Evolutionary conservation across 2,329 filamentous ascomycete genomes (phyloP).

Genomic region (Penicillium griseofulvum): DNA sequence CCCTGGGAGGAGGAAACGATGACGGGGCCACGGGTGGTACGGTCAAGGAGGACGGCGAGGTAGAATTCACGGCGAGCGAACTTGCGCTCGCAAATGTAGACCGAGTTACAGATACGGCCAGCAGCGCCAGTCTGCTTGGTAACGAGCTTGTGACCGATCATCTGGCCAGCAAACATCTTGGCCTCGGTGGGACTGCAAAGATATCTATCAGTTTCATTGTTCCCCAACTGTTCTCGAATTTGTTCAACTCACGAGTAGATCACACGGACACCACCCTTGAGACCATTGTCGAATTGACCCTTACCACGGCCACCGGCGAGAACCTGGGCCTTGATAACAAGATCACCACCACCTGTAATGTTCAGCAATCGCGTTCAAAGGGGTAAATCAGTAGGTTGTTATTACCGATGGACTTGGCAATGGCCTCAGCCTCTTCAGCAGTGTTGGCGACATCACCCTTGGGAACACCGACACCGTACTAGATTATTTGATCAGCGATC

Average conservation of each 20-base stretch:
- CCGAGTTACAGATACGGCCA: constrained; percentile 91
- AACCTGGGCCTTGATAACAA: constrained; percentile 99
- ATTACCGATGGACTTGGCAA: constrained; percentile 83
- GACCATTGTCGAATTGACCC: constrained; percentile 94
- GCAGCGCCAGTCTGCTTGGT: constrained; percentile 97
- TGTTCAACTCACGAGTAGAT: constrained; percentile 75
- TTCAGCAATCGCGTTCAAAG: constrained; percentile 17
- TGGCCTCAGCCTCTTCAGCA: constrained; percentile 81
- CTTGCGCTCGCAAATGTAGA: constrained; percentile 99
- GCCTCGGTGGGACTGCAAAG: constrained; percentile 70
- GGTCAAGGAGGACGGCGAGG: constrained; percentile 97
- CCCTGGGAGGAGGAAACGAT: constrained; percentile 98
- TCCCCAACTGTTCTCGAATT: not conserved
- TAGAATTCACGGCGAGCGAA: constrained; percentile 99
- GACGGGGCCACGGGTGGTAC: constrained; percentile 82
- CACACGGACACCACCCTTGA: constrained; percentile 97
- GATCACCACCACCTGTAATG: constrained; percentile 70
- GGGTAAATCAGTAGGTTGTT: constrained; percentile 3
- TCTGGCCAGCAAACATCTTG: constrained; percentile 96
- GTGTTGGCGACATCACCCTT: constrained; percentile 82
- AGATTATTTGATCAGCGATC: constrained; percentile 26
- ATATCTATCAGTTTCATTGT: constrained; percentile 12
- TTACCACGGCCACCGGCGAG: constrained; percentile 97
- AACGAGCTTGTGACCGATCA: constrained; percentile 99
- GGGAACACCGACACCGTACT: constrained; percentile 95